Evolutionary conservation across 164 flowering plant genomes (phyloP), one percentile per base, ranked within the genome.

Genomic region (Vitis rupestris): DNA sequence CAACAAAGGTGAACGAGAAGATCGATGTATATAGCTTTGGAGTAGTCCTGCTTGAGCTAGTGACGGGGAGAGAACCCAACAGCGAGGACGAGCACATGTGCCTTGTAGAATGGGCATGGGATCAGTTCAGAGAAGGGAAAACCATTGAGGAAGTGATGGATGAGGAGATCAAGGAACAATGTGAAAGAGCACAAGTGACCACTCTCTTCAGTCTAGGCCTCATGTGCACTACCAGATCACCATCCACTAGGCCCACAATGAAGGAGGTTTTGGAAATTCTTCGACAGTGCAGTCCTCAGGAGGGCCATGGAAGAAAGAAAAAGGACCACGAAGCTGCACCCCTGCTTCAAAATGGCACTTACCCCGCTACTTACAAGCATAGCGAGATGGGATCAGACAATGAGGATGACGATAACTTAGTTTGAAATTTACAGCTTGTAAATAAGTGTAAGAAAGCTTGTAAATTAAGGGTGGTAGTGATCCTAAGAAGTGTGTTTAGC

Each of bases 21-120:
- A 79, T 82, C 7, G 98, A 94, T 65, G 87, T 90, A 0, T 92
- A 90, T 60, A 92, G 98, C 80, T 94, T 89, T 55, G 98, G 98
- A 9, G 98, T 94, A 37, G 97, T 94, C 0, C 87, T 94, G 0
- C 71, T 94, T 13, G 98, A 94, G 57, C 79, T 94, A 29, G 87
- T 70, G 19, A 94, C 98, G 0, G 98, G 97, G 66, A 83, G 81
- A 70, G 87, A 87, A 76, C 79, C 94, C 13, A 79, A 82, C 7
- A 58, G 53, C 6, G 93, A 90, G 5, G 91, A 74, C 6, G 91
- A 83, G 67, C 19, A 87, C 51, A 75, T 63, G 4, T 75, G 81
- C 73, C 83, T 91, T 0, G 94, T 87, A 48, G 92, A 92, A 27
- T 90, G 97, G 97, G 90, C 91, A 27, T 88, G 94, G 93, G 64